These are phyloP conservation scores for Pleurotus giganteus DNA, from an alignment of 768 basidiomycete species.

Conservation along the genomic window DNA sequence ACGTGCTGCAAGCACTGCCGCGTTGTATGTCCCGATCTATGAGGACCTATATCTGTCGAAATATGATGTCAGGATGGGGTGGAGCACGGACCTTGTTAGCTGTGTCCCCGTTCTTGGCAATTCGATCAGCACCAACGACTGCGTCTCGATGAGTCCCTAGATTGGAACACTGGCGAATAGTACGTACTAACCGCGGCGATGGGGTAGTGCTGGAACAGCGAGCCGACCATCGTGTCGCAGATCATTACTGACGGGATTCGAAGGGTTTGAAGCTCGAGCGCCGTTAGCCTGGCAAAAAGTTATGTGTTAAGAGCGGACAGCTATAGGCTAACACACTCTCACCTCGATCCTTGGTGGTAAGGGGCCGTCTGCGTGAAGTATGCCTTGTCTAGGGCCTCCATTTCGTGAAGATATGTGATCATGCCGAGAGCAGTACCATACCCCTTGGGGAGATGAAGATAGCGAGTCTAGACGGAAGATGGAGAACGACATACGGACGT, in stretches of 20 bases:
- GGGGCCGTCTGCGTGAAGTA: conserved; percentile 95
- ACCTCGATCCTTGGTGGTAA: conserved; percentile 91
- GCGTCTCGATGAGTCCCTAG: conserved; percentile 6
- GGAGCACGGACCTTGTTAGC: conserved; percentile 73
- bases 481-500: conserved; percentile 67
- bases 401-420: conserved; percentile 87
- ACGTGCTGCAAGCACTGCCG: conserved; percentile 85
- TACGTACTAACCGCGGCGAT: conserved; percentile 78
- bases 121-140: conserved; percentile 87
- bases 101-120: conserved; percentile 93
- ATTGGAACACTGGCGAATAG: background rate
- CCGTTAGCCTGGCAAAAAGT: conserved; percentile 67
- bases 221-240: conserved; percentile 97
- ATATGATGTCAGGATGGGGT: background rate
- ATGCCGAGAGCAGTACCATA: conserved; percentile 95
- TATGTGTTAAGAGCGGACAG: conserved; percentile 4
- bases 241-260: conserved; percentile 89
- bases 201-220: conserved; percentile 81
- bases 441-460: conserved; percentile 65
- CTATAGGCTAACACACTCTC: conserved; percentile 10
- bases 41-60: conserved; percentile 15
- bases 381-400: conserved; percentile 71
- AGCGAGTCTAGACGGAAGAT: conserved; percentile 4
- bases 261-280: conserved; percentile 83
- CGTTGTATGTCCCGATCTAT: conserved; percentile 94